These are phyloP conservation scores for Blastobotrys petasosporus DNA, from an alignment of 1,139 yeast genomes.

Conservation along the genomic window DNA sequence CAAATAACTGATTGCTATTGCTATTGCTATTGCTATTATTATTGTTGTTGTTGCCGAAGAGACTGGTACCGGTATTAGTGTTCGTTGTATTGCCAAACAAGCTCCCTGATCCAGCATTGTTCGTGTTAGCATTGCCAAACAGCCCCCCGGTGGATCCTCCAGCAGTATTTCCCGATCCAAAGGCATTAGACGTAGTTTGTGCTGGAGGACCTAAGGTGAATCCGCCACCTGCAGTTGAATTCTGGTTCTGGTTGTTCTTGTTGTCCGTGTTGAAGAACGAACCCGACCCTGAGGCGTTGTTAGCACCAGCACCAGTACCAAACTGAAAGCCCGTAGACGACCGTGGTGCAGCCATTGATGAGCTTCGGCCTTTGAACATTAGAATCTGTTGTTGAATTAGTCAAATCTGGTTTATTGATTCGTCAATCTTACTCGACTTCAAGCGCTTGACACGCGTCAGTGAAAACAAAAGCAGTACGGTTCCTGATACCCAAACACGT, in stretches of 20 bases:
- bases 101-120: slow-evolving; percentile 16
- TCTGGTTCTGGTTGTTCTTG: too few relatives aligned
- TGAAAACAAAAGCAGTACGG: too few relatives aligned
- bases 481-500: too few relatives aligned
- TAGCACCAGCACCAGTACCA: neutral
- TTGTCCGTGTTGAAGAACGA: too few relatives aligned
- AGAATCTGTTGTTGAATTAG: neutral
- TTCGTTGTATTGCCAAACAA: slow-evolving; percentile 16
- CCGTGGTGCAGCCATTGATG: slow-evolving; percentile 11
- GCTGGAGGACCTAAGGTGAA: slow-evolving; percentile 2
- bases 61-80: slow-evolving; percentile 15
- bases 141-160: slow-evolving; percentile 9
- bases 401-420: neutral
- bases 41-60: slow-evolving; percentile 30
- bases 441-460: too few relatives aligned
- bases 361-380: slow-evolving; percentile 7
- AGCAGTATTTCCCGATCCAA: slow-evolving; percentile 6
- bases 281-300: too few relatives aligned
- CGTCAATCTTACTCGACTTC: too few relatives aligned
- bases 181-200: neutral
- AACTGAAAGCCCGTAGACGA: slow-evolving; percentile 2
- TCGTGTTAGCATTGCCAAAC: slow-evolving; percentile 14
- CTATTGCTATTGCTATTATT: slow-evolving; percentile 12
- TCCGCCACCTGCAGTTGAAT: neutral
- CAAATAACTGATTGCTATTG: slow-evolving; percentile 27